A percentile compares a stretch with the other conserved stretches of the same genome.
phyloP scores from a whole-genome alignment of 805 yeast species.

The Lipomyces yamanashiensis region DNA sequence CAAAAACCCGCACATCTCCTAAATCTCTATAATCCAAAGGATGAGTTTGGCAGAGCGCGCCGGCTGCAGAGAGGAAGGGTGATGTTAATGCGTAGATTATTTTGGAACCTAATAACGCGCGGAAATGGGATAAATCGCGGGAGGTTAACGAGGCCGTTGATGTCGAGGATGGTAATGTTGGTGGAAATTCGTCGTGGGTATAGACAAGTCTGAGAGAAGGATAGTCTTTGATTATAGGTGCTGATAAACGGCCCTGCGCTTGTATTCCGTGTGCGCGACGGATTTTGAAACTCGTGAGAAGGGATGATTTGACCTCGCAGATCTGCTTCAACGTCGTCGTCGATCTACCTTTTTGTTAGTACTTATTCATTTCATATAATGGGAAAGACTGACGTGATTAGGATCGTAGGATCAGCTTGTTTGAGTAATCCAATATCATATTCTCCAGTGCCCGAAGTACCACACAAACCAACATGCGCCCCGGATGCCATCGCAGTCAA shows the following conservation, averaged over 20 bases:
- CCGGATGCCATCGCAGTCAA: slow-evolving; percentile 45
- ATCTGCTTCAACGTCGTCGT: slow-evolving; percentile 2
- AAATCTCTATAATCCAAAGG: slow-evolving; percentile 42
- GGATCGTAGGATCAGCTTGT: slow-evolving; percentile 14
- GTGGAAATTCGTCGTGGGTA: slow-evolving; percentile 29
- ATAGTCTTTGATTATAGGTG: slow-evolving; percentile 4
- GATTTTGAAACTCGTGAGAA: slow-evolving; percentile 8
- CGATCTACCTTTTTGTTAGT: slow-evolving; percentile 2
- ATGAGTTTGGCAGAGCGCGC: slow-evolving; percentile 47
- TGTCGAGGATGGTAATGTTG: neutral
- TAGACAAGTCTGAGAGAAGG: slow-evolving; percentile 21
- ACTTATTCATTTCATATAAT: neutral
- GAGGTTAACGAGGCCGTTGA: slow-evolving; percentile 34
- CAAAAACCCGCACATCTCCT: slow-evolving; percentile 35
- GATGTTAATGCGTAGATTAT: slow-evolving; percentile 44
- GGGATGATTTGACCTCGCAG: neutral
- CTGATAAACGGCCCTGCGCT: slow-evolving; percentile 24
- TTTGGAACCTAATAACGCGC: slow-evolving; percentile 46
- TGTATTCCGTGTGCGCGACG: slow-evolving; percentile 25
- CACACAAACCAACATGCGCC: slow-evolving; percentile 31
- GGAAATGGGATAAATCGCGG: slow-evolving; percentile 36
- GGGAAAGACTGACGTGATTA: slow-evolving; percentile 18
- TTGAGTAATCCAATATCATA: slow-evolving; percentile 16
- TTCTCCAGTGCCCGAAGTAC: slow-evolving; percentile 17
- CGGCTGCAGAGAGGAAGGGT: slow-evolving; percentile 37